phyloP scores from a whole-genome alignment of 768 basidiomycete genomes.

The Boletus eberwhitei region DNA sequence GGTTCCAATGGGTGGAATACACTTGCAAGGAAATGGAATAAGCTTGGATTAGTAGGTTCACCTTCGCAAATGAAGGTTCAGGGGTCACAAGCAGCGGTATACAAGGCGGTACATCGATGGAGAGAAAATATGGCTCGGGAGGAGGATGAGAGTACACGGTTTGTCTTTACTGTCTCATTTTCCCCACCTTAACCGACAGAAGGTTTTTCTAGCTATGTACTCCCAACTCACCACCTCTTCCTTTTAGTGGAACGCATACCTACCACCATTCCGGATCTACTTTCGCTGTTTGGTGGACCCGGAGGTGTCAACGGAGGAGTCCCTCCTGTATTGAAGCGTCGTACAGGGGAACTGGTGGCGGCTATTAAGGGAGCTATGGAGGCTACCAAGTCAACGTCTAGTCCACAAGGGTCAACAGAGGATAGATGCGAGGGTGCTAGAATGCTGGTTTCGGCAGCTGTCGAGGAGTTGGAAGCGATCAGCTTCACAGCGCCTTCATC shows the following conservation, averaged over 20 bases:
- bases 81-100: slow-evolving; percentile 57
- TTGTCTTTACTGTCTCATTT: slow-evolving; percentile 21
- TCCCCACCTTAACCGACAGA: not conserved
- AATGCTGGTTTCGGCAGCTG: not conserved
- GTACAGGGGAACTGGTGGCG: slow-evolving; percentile 61
- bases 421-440: not conserved
- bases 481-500: slow-evolving; percentile 9
- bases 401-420: not conserved
- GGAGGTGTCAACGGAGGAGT: slow-evolving; percentile 33
- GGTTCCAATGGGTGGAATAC: slow-evolving; percentile 77
- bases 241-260: slow-evolving; percentile 70
- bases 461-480: slow-evolving; percentile 4
- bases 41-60: slow-evolving; percentile 39
- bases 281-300: slow-evolving; percentile 48
- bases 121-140: slow-evolving; percentile 73
- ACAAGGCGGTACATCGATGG: slow-evolving; percentile 76
- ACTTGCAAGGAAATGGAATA: slow-evolving; percentile 82
- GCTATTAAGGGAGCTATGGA: slow-evolving; percentile 52
- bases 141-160: slow-evolving; percentile 86
- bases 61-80: slow-evolving; percentile 24
- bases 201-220: slow-evolving; percentile 52
- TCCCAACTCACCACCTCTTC: slow-evolving; percentile 74
- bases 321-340: slow-evolving; percentile 59
- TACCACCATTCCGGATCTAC: slow-evolving; percentile 56
- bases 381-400: slow-evolving; percentile 7